phyloP scores from a whole-genome alignment of 305 asterid genomes.

The Rubia peregrina region DNA sequence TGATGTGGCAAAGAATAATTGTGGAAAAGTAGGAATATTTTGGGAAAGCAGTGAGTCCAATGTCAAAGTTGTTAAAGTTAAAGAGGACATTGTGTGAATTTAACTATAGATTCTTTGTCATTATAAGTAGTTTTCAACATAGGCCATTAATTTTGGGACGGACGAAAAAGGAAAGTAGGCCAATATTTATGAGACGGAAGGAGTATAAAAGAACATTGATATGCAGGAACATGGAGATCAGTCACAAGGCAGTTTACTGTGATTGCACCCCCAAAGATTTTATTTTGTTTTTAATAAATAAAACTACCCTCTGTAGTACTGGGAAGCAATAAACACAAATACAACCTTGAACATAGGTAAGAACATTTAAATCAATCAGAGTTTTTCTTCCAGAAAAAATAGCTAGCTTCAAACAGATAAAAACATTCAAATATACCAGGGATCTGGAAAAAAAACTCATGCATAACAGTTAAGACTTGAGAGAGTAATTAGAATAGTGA shows the following conservation, averaged over 20 bases:
- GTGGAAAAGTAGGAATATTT: too few species aligned
- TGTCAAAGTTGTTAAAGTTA: too few species aligned
- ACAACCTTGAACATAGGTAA: background rate
- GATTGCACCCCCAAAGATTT: background rate
- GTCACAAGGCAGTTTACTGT: background rate
- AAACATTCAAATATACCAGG: background rate
- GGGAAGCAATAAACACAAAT: background rate
- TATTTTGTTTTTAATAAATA: too few species aligned
- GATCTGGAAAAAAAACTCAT: background rate
- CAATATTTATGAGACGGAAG: too few species aligned
- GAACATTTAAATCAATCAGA: conserved; percentile 3
- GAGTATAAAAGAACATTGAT: too few species aligned
- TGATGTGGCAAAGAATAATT: too few species aligned
- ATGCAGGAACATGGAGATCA: background rate
- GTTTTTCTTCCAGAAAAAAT: background rate
- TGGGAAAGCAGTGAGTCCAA: too few species aligned
- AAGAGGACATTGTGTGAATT: too few species aligned
- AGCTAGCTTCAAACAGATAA: background rate
- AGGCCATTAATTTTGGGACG: too few species aligned
- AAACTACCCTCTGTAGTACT: background rate
- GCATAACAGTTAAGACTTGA: background rate
- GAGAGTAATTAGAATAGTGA: background rate
- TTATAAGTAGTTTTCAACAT: too few species aligned
- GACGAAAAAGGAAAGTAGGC: too few species aligned
- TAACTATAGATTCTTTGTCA: too few species aligned